Evolutionary conservation across 495 filamentous ascomycete genomes (phyloP).

Genomic region (Aspergillus coremiiformis): DNA sequence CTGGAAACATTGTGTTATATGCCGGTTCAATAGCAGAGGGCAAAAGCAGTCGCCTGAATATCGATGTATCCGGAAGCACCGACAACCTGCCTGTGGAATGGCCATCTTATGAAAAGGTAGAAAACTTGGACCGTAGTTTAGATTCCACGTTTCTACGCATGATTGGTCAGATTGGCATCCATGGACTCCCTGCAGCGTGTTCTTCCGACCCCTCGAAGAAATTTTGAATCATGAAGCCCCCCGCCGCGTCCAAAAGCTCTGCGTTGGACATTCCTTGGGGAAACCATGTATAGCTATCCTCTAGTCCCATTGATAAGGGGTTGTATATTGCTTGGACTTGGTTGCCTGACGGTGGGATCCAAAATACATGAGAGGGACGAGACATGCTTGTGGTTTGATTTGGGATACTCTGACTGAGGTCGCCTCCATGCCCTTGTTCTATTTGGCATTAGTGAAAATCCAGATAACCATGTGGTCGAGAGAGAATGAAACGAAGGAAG

Average conservation of each 20-base stretch:
- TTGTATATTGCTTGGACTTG: constrained; percentile 1
- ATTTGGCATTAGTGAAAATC: neutral
- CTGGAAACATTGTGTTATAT: too few species aligned
- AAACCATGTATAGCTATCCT: constrained; percentile 7
- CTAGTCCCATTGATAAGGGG: constrained; percentile 8
- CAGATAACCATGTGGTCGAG: too few species aligned
- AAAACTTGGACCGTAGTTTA: neutral
- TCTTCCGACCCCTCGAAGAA: constrained; percentile 14
- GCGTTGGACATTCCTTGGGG: constrained; percentile 12
- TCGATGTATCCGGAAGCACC: too few species aligned
- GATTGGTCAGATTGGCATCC: constrained; percentile 1
- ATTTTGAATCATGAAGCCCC: constrained; percentile 21
- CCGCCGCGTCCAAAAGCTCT: constrained; percentile 17
- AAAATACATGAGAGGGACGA: neutral
- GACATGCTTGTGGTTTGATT: neutral
- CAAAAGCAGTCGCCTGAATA: too few species aligned
- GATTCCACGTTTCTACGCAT: neutral
- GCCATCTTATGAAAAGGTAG: too few species aligned
- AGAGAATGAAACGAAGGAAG: neutral
- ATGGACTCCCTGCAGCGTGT: neutral
- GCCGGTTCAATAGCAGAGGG: too few species aligned
- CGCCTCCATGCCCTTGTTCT: constrained; percentile 3
- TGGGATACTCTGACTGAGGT: neutral
- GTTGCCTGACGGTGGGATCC: neutral
- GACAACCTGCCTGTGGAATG: too few species aligned